Percentiles rank a stretch among this genome's conserved stretches.
Evolutionary conservation across 129 eudicot genomes (phyloP).

Genomic region (Chrysanthemum lavandulifolium): DNA sequence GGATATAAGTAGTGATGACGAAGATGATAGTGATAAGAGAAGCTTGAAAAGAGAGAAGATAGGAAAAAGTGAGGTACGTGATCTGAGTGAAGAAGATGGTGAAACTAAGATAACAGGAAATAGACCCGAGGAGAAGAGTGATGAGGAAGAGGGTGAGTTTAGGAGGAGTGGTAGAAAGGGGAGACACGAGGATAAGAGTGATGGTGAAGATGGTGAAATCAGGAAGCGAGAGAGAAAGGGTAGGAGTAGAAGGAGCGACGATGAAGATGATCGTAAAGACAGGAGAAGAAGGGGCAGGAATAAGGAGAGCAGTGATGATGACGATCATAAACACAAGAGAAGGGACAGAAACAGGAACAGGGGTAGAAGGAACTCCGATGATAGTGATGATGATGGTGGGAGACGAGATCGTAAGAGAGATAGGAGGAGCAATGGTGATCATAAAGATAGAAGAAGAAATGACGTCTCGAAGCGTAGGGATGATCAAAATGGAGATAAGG

Average conservation of each 20-base stretch:
- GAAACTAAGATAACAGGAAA: conserved; percentile 17
- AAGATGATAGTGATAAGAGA: conserved; percentile 14
- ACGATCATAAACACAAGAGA: not conserved
- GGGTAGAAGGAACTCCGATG: conserved; percentile 12
- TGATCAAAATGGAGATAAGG: conserved; percentile 18
- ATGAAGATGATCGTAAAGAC: conserved; percentile 33
- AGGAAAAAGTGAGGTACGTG: conserved; percentile 5
- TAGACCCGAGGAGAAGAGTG: conserved; percentile 11
- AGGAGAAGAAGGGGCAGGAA: conserved; percentile 23
- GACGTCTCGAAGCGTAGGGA: not conserved
- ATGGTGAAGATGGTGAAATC: conserved; percentile 35
- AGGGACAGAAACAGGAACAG: conserved; percentile 9
- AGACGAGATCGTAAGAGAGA: conserved; percentile 15
- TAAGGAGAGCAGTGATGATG: conserved; percentile 4
- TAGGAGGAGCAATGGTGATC: conserved; percentile 30
- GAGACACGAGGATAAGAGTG: conserved; percentile 18
- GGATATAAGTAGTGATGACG: conserved; percentile 17
- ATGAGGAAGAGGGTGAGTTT: conserved; percentile 26
- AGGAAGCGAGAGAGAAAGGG: conserved; percentile 25
- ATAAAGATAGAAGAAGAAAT: conserved; percentile 30
- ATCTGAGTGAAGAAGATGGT: conserved; percentile 30
- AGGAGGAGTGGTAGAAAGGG: conserved; percentile 20
- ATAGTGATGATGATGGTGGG: conserved; percentile 9
- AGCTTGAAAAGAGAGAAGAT: conserved; percentile 12
- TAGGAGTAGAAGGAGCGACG: conserved; percentile 28